Percentiles rank a stretch among this genome's conserved stretches.
These are phyloP conservation scores for Gossypium mustelinum DNA, from an alignment of 345 rosid species.

Conservation along the genomic window DNA sequence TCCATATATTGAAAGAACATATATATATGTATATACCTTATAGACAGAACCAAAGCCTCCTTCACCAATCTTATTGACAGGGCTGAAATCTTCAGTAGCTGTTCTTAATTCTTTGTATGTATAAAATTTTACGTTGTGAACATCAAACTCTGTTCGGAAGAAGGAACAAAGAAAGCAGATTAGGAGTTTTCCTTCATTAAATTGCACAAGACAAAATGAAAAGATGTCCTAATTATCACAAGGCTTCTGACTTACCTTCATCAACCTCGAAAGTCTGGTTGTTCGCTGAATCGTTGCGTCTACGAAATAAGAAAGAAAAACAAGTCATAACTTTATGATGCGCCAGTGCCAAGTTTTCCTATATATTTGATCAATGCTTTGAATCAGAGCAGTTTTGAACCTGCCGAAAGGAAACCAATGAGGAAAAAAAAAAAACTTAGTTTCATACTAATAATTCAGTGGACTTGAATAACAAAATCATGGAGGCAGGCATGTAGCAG, in stretches of 20 bases:
- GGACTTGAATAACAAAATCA: slow-evolving; percentile 6
- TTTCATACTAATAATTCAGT: slow-evolving; percentile 3
- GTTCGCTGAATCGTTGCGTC: slow-evolving; percentile 18
- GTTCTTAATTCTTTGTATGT: slow-evolving; percentile 57
- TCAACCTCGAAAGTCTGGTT: slow-evolving; percentile 32
- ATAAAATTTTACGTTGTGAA: slow-evolving; percentile 49
- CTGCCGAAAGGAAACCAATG: slow-evolving; percentile 25
- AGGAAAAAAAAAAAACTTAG: slow-evolving; percentile 11
- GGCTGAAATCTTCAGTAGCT: slow-evolving; percentile 72
- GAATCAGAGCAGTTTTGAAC: slow-evolving; percentile 19
- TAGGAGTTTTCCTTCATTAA: background rate
- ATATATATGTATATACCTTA: slow-evolving; percentile 42
- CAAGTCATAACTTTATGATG: slow-evolving; percentile 49
- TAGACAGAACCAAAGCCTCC: slow-evolving; percentile 96
- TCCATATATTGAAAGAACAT: slow-evolving; percentile 11
- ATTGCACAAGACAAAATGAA: background rate
- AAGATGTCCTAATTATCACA: background rate
- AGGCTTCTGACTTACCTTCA: slow-evolving; percentile 46
- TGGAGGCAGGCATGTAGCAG: background rate
- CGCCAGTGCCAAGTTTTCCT: slow-evolving; percentile 24
- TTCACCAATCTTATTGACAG: slow-evolving; percentile 71
- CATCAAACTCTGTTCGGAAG: slow-evolving; percentile 40
- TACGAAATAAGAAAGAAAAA: slow-evolving; percentile 46
- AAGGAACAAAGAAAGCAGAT: background rate
- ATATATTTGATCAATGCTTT: slow-evolving; percentile 18